A percentile compares a stretch with the other conserved stretches of the same genome.
phyloP scores from a whole-genome alignment of 2,329 filamentous ascomycete genomes.

The Metarhizium rileyi region DNA sequence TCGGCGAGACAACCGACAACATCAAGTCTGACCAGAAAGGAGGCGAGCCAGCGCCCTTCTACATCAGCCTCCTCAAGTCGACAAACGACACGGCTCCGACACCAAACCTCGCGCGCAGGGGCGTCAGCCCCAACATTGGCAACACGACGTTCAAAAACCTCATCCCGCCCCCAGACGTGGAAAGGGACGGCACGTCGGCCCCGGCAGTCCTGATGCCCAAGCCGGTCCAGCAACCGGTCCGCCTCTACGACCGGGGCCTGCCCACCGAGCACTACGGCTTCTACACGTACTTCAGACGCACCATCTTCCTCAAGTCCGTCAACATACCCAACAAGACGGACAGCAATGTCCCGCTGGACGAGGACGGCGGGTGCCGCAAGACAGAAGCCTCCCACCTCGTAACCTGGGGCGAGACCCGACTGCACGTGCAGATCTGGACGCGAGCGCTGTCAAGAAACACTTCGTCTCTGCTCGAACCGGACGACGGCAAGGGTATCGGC shows the following conservation, averaged over 20 bases:
- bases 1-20: conserved; percentile 78
- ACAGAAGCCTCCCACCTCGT: conserved; percentile 45
- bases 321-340: conserved; percentile 35
- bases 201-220: conserved; percentile 63
- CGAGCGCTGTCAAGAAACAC: conserved; percentile 33
- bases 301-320: conserved; percentile 65
- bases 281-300: conserved; percentile 84
- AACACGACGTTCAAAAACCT: conserved; percentile 24
- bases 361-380: conserved; percentile 43
- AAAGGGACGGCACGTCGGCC: conserved; percentile 61
- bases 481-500: conserved; percentile 18
- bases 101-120: conserved; percentile 16
- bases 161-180: conserved; percentile 54
- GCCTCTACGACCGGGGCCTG: conserved; percentile 74
- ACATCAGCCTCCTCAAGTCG: conserved; percentile 59
- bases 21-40: conserved; percentile 57
- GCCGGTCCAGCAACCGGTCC: conserved; percentile 65
- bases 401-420: conserved; percentile 50
- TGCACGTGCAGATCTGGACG: conserved; percentile 59
- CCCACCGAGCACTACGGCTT: conserved; percentile 85
- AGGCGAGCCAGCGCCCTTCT: conserved; percentile 84
- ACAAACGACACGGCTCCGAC: conserved; percentile 23
- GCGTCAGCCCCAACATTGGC: conserved; percentile 9
- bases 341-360: conserved; percentile 36
- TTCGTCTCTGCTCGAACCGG: conserved; percentile 26